These are phyloP conservation scores for Pseudevernia furfuracea DNA, from an alignment of 495 filamentous ascomycete species.

Conservation along the genomic window DNA sequence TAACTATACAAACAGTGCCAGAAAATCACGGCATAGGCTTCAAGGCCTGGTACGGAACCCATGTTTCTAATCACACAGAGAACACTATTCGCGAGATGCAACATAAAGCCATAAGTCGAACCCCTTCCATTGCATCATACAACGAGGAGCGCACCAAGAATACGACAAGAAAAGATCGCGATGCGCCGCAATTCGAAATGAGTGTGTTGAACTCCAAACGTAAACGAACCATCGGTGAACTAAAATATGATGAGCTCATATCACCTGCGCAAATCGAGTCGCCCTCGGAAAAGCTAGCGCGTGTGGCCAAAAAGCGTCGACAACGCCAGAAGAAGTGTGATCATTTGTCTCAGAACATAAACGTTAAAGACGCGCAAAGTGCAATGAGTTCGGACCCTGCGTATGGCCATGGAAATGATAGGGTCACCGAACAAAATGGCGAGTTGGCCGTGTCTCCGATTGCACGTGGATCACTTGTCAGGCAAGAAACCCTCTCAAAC, in stretches of 20 bases:
- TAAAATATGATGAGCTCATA: not conserved
- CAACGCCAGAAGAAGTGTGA: not conserved
- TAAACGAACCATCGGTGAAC: not conserved
- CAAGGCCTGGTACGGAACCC: not conserved
- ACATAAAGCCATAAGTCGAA: not conserved
- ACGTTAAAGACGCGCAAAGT: not conserved
- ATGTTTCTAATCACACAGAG: not conserved
- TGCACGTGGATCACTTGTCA: not conserved
- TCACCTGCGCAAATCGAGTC: conserved; percentile 1
- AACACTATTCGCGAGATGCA: not conserved
- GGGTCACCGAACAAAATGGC: not conserved
- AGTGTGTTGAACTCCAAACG: not conserved
- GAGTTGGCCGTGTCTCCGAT: not conserved
- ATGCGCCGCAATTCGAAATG: not conserved
- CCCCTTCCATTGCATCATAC: not conserved
- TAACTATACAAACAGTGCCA: not conserved
- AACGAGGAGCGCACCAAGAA: not conserved
- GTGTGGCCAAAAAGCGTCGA: not conserved
- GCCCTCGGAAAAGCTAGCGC: not conserved
- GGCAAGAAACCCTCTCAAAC: not conserved
- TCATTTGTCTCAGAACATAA: not conserved
- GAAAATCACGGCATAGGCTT: not conserved
- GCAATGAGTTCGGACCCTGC: not conserved
- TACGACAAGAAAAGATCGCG: not conserved
- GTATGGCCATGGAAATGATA: not conserved